Percentiles rank a stretch among this genome's conserved stretches.
phyloP scores from a whole-genome alignment of 2,329 filamentous ascomycete genomes.

The Westerdykella aurantiaca region DNA sequence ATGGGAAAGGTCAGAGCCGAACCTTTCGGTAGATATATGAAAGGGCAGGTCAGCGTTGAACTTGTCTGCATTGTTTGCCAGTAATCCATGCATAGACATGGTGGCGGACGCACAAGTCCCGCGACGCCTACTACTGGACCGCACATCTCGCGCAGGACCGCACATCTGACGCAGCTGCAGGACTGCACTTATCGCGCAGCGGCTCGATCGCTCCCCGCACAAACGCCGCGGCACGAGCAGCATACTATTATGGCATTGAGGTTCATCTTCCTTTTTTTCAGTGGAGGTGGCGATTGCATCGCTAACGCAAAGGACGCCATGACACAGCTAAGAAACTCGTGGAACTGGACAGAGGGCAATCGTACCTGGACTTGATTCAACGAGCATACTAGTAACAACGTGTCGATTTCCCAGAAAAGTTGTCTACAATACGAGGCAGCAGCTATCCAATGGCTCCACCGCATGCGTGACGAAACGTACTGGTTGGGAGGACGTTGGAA shows the following conservation, averaged over 20 bases:
- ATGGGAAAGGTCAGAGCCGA: neutral
- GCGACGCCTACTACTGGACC: conserved; percentile 4
- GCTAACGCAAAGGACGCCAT: neutral
- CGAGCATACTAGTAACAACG: no score
- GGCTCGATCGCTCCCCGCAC: no score
- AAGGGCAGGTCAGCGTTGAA: neutral
- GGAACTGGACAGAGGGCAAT: no score
- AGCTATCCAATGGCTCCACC: no score
- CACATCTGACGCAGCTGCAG: neutral
- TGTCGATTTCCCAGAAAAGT: no score
- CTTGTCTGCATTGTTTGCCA: neutral
- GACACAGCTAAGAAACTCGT: no score
- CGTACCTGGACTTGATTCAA: no score
- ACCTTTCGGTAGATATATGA: neutral
- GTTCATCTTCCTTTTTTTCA: neutral
- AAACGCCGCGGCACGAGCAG: no score
- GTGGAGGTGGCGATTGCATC: neutral
- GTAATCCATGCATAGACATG: no score
- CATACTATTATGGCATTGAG: neutral
- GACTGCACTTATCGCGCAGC: neutral
- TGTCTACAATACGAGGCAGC: no score
- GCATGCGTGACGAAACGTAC: no score
- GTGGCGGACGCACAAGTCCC: conserved; percentile 13
- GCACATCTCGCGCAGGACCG: neutral
- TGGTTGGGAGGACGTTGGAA: no score